phyloP scores from a whole-genome alignment of 2,329 filamentous ascomycete genomes.

The Ambrosiella beaveri region DNA sequence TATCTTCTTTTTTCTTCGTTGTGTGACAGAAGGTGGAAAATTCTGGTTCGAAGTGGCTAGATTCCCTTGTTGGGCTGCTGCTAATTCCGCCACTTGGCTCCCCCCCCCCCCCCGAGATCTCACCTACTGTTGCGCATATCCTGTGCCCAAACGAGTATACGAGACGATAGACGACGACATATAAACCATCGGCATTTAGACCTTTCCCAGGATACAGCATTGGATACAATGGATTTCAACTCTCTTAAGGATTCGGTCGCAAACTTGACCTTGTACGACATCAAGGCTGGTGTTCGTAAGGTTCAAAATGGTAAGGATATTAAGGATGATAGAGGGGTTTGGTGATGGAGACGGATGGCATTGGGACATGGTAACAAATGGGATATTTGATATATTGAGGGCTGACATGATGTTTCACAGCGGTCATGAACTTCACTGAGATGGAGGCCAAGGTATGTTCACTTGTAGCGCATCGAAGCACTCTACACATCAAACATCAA shows the following conservation, averaged over 20 bases:
- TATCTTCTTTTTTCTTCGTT: too few relatives aligned
- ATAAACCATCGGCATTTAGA: background rate
- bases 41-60: background rate
- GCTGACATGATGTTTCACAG: slow-evolving; percentile 26
- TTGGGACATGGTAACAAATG: background rate
- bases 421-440: slow-evolving; percentile 96
- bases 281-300: slow-evolving; percentile 89
- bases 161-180: background rate
- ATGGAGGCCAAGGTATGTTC: slow-evolving; percentile 54
- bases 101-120: background rate
- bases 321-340: background rate
- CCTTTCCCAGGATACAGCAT: background rate
- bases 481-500: background rate
- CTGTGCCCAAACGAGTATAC: background rate
- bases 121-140: background rate
- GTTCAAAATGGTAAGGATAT: slow-evolving; percentile 71
- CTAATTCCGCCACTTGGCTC: background rate
- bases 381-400: background rate
- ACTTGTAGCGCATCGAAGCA: background rate
- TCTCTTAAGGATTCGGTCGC: slow-evolving; percentile 72
- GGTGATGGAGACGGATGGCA: slow-evolving; percentile 17
- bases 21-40: too few relatives aligned
- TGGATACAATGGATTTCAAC: slow-evolving; percentile 57
- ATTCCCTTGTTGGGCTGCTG: background rate
- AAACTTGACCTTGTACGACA: slow-evolving; percentile 83